Conservation (phyloP, 2,329 filamentous ascomycete genomes). For the Thelonectria rubi region DNA sequence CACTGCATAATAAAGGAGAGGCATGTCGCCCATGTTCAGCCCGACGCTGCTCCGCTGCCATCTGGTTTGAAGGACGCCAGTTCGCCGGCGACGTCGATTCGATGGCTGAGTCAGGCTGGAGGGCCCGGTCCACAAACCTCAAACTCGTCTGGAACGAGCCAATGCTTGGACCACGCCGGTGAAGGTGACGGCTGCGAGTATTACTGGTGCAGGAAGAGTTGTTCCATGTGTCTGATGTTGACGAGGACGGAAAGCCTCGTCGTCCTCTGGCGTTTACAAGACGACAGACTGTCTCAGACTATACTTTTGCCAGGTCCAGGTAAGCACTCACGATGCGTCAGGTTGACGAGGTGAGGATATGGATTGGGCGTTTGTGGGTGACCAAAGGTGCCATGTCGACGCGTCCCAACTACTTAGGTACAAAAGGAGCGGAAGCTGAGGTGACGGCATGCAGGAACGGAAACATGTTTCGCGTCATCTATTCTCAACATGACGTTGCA, state of each 20-base stretch:
- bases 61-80: not conserved
- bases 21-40: not conserved
- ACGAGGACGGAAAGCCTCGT: not conserved
- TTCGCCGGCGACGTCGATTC: not conserved
- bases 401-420: no score
- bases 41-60: not conserved
- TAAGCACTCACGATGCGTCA: not conserved
- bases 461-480: constrained; percentile 10
- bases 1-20: constrained; percentile 10
- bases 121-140: constrained; percentile 13
- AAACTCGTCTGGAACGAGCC: constrained; percentile 21
- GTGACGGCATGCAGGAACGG: not conserved
- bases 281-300: not conserved
- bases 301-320: not conserved
- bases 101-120: not conserved
- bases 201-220: not conserved
- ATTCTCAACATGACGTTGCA: not conserved
- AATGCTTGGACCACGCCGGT: constrained; percentile 8
- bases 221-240: not conserved
- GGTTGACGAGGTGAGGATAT: not conserved
- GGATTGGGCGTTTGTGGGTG: not conserved
- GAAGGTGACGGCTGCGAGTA: not conserved
- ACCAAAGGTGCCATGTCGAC: not conserved
- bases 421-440: not conserved
- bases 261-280: not conserved